These are phyloP conservation scores for Hagleromyces aurorensis DNA, from an alignment of 805 yeast genomes.

Conservation along the genomic window DNA sequence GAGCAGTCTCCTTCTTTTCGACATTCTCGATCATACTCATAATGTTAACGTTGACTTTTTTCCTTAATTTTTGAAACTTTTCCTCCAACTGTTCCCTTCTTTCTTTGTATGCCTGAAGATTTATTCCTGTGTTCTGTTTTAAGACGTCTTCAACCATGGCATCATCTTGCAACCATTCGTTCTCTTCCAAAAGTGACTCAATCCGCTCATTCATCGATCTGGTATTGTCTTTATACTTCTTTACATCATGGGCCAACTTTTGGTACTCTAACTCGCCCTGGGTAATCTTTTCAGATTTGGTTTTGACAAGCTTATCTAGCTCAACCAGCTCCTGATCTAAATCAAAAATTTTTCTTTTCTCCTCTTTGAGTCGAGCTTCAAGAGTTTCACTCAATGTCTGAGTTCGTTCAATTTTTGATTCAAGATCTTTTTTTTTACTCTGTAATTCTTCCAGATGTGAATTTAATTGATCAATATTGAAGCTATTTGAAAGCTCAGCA, in stretches of 20 bases:
- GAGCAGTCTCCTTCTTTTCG: slow-evolving; percentile 73
- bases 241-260: slow-evolving; percentile 47
- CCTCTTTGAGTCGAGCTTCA: slow-evolving; percentile 25
- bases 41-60: slow-evolving; percentile 76
- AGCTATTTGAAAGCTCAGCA: slow-evolving; percentile 43
- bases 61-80: slow-evolving; percentile 59
- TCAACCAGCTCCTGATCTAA: slow-evolving; percentile 71
- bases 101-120: slow-evolving; percentile 54
- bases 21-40: slow-evolving; percentile 89
- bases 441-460: slow-evolving; percentile 31
- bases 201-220: slow-evolving; percentile 34
- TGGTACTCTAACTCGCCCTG: slow-evolving; percentile 46
- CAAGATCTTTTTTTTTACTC: slow-evolving; percentile 25
- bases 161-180: slow-evolving; percentile 69
- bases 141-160: slow-evolving; percentile 47
- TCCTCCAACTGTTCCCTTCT: slow-evolving; percentile 49
- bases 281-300: slow-evolving; percentile 35
- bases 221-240: slow-evolving; percentile 37
- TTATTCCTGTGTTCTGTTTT: slow-evolving; percentile 54
- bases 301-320: slow-evolving; percentile 39
- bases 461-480: slow-evolving; percentile 35
- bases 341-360: slow-evolving; percentile 53
- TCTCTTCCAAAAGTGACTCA: slow-evolving; percentile 41
- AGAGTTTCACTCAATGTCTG: slow-evolving; percentile 22
- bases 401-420: slow-evolving; percentile 17